Conservation (phyloP, 192 early-diverging fungal species). For the Mortierella antarctica region DNA sequence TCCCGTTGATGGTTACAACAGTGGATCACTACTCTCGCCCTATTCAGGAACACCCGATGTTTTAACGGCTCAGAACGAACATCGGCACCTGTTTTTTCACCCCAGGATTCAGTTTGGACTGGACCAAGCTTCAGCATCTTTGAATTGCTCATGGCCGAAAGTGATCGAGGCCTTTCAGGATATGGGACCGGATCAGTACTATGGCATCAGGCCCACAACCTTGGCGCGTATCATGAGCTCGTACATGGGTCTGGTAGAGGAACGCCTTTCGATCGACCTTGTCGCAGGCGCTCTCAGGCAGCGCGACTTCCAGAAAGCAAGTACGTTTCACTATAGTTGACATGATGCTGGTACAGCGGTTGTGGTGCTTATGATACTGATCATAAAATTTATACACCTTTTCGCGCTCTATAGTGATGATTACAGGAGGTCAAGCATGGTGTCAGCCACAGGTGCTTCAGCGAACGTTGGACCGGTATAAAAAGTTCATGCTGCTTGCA, state of each 20-base stretch:
- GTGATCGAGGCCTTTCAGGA: conserved; percentile 47
- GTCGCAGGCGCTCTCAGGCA: conserved; percentile 40
- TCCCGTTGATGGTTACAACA: conserved; percentile 8
- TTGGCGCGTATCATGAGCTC: conserved; percentile 39
- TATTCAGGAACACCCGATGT: conserved; percentile 33
- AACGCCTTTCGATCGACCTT: conserved; percentile 39
- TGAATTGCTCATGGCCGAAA: conserved; percentile 50
- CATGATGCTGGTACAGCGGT: too few relatives aligned
- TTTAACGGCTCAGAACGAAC: conserved; percentile 30
- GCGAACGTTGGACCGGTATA: conserved; percentile 32
- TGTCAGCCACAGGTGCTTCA: conserved; percentile 47
- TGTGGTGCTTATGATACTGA: too few relatives aligned
- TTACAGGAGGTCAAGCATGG: conserved; percentile 47
- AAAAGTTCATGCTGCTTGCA: conserved; percentile 39
- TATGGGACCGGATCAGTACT: conserved; percentile 45
- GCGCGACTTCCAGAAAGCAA: conserved; percentile 52
- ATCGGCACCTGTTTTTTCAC: conserved; percentile 50
- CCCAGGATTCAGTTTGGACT: conserved; percentile 44
- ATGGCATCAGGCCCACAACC: conserved; percentile 43
- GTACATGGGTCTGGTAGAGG: conserved; percentile 35
- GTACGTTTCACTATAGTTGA: too few relatives aligned
- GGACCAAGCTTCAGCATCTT: conserved; percentile 35
- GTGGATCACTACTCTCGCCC: conserved; percentile 47
- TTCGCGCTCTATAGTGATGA: conserved; percentile 18
- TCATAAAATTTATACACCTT: too few relatives aligned